Evolutionary conservation across 177 flowering plant species (phyloP), one percentile per base, ranked within the genome.

Genomic region (Vitis hybrid): DNA sequence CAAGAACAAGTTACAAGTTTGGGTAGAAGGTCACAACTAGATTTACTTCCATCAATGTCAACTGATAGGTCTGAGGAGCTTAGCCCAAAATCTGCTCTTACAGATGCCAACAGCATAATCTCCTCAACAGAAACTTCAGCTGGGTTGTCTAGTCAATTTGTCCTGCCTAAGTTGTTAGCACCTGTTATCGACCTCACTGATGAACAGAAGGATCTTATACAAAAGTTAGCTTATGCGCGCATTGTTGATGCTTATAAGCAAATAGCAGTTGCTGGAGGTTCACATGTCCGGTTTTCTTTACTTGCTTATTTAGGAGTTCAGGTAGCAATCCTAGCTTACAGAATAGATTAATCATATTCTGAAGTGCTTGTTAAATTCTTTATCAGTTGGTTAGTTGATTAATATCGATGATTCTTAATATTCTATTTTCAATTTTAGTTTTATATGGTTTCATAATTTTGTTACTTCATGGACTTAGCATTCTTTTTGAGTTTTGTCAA

Each of bases 201-300:
- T 62, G 91, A 89, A 54, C 83, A 87, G 83, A 91, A 84, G 81
- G 97, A 91, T 79, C 58, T 80, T 21, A 73, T 96, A 66, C 98
- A 93, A 74, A 83, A 77, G 64, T 66, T 83, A 52, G 86, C 89
- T 56, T 96, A 84, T 72, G 62, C 73, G 48, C 97, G 92, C 70
- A 86, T 96, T 18, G 60, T 92, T 78, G 93, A 93, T 72, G 91
- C 92, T 62, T 89, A 93, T 72, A 96, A 91, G 82, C 91, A 90
- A 76, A 82, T 89, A 58, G 80, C 87, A 51, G 80, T 81, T 58
- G 85, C 97, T 48, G 99, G 99, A 51, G 89, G 92, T 52, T 84
- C 97, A 66, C 77, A 86, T 67, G 61, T 83, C 48, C 93, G 88
- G 57, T 86, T 78, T 74, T 89, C 97, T 60, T 61, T 96, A 62